These are phyloP conservation scores for Aspergillus spinulosporus DNA, from an alignment of 2,329 filamentous ascomycete genomes.

Conservation along the genomic window DNA sequence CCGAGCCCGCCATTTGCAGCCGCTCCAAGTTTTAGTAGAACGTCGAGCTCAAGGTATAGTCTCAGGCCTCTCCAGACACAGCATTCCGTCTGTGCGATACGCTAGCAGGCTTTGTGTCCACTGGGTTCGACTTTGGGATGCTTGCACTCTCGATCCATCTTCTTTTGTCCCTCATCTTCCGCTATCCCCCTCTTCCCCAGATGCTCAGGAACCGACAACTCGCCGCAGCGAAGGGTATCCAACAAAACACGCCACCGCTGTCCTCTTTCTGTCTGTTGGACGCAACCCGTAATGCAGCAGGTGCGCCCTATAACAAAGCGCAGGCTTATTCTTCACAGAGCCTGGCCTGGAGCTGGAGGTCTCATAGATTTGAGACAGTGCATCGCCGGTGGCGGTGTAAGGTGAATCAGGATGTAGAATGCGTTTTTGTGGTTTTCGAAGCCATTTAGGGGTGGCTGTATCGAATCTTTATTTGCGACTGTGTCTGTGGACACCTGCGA, in stretches of 20 bases:
- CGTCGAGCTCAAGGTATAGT: not conserved
- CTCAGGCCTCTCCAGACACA: not conserved
- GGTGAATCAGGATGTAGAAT: constrained; percentile 49
- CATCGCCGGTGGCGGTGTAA: constrained; percentile 51
- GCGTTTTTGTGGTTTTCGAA: constrained; percentile 49
- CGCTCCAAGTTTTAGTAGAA: not conserved
- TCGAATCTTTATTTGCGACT: constrained; percentile 6
- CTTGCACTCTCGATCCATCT: not conserved
- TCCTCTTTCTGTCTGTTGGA: constrained; percentile 59
- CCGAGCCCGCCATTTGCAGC: not conserved
- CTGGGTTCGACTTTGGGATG: not conserved
- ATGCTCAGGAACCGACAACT: constrained; percentile 51
- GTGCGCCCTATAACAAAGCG: constrained; percentile 64
- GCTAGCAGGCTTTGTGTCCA: not conserved
- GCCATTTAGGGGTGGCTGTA: constrained; percentile 34
- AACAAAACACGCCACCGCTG: constrained; percentile 57
- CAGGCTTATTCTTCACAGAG: constrained; percentile 52
- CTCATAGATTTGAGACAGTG: constrained; percentile 46
- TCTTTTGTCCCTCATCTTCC: not conserved
- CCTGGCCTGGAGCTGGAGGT: constrained; percentile 14
- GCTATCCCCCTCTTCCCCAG: constrained; percentile 54
- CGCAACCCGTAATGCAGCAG: constrained; percentile 62
- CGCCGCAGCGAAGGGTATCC: constrained; percentile 55
- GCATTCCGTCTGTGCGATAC: not conserved
- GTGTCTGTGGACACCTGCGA: not conserved